Conservation (phyloP, 352 stramenopile genomes). For the Phytophthora nicotianae region DNA sequence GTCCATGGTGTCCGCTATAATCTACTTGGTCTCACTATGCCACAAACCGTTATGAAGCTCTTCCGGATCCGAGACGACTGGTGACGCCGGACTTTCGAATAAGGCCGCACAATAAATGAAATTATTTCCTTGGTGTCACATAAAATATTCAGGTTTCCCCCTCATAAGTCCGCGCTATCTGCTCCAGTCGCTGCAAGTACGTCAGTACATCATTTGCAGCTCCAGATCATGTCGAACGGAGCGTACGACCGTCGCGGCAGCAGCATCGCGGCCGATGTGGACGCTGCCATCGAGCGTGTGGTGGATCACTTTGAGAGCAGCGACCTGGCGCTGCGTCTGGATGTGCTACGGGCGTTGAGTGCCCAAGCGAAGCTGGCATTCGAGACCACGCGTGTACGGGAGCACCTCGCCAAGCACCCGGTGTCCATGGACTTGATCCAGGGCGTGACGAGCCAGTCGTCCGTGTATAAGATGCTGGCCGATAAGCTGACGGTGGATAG, state of each 20-base stretch:
- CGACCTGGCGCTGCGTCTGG: conserved; percentile 67
- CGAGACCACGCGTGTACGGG: conserved; percentile 68
- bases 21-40: conserved; percentile 14
- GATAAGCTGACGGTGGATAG: conserved; percentile 51
- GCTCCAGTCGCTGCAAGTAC: conserved; percentile 27
- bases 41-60: conserved; percentile 16
- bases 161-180: conserved; percentile 17
- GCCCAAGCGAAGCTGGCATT: conserved; percentile 66
- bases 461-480: conserved; percentile 54
- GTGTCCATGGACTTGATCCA: conserved; percentile 67
- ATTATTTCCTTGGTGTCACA: neutral
- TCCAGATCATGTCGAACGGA: conserved; percentile 31
- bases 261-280: conserved; percentile 62
- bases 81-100: conserved; percentile 4
- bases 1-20: conserved; percentile 23
- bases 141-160: conserved; percentile 4
- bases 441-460: conserved; percentile 48
- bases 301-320: conserved; percentile 74
- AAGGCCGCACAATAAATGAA: conserved; percentile 15
- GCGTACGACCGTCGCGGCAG: conserved; percentile 59
- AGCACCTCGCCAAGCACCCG: conserved; percentile 64
- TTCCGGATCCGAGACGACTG: conserved; percentile 16
- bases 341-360: conserved; percentile 67
- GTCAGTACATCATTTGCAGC: conserved; percentile 17
- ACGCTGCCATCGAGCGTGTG: conserved; percentile 74